Conservation (phyloP, 169 alveolate genomes). For the Eimeria tenella region DNA sequence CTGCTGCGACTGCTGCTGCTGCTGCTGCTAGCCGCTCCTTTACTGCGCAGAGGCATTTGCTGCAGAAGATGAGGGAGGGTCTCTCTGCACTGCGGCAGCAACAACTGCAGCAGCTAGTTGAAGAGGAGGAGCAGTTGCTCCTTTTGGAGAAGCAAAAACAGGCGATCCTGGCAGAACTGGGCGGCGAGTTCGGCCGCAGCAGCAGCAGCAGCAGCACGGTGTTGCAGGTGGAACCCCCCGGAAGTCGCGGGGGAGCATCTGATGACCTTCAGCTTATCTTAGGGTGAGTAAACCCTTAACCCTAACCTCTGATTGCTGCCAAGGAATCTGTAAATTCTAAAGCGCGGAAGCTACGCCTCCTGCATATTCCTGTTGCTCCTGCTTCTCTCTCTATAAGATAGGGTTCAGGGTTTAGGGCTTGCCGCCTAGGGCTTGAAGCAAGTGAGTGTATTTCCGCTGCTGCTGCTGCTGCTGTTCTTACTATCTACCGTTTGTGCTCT, state of each 20-base stretch:
- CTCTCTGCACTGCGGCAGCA: slow-evolving; percentile 44
- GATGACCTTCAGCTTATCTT: neutral
- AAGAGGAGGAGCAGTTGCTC: slow-evolving; percentile 53
- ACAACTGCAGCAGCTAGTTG: slow-evolving; percentile 63
- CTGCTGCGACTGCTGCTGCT: neutral
- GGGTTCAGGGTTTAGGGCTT: slow-evolving; percentile 7
- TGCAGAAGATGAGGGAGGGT: slow-evolving; percentile 22
- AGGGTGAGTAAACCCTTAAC: neutral
- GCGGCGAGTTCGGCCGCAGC: neutral
- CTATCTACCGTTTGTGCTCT: neutral
- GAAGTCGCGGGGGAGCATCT: neutral
- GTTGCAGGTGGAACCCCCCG: neutral
- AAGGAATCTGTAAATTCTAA: neutral
- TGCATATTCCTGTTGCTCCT: neutral
- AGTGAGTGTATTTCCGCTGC: neutral
- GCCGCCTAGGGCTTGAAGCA: neutral
- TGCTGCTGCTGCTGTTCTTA: slow-evolving; percentile 5
- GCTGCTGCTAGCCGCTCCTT: neutral
- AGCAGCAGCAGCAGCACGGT: slow-evolving; percentile 32
- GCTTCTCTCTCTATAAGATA: neutral
- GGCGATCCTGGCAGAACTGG: slow-evolving; percentile 46
- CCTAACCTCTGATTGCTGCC: neutral
- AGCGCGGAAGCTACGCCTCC: neutral
- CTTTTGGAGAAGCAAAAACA: neutral
- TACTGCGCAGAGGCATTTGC: neutral